Evolutionary conservation across 805 yeast genomes (phyloP), one percentile per base, ranked within the genome.

Genomic region (Lipomyces orientalis): DNA sequence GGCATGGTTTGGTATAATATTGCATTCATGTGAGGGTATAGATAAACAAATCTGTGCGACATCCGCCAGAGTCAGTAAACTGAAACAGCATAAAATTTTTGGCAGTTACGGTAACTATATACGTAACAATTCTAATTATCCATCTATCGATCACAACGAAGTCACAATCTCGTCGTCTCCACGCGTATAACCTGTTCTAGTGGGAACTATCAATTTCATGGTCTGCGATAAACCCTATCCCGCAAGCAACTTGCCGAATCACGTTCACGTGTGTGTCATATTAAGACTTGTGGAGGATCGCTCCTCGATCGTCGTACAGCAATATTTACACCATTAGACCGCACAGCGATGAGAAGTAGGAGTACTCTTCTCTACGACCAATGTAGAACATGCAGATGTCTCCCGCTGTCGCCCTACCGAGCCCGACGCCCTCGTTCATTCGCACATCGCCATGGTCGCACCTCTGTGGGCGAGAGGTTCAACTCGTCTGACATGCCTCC

Each of bases 401-500:
- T 16, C n/a, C 10, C 22, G 22, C 19, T n/a, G 49, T 43, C 22
- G 4, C 19, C n/a, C 22, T n/a, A 43, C 19, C 22, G 49, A 3
- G 49, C 22, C 22, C 19, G 49, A 43, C 16, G 22, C 2, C 7
- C 49, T 6, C 22, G 49, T 8, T n/a, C 49, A 7, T 9, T 43
- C 49, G 25, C 16, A 16, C 6, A n/a, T 5, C 9, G n/a, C n/a
- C 9, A 43, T 43, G 10, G 19, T 1, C 55, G 1, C 16, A 0
- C 55, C 3, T 5, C 3, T 25, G 54, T 37, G 58, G 62, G 29
- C 58, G 64, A 33, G 34, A 61, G 62, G 39, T 16, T 29, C 51
- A 64, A 67, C 39, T 61, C n/a, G n/a, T n/a, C 70, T 5, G 63
- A 37, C 46, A 25, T 63, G 9, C 67, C 65, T 7, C 52, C 66